Percentiles rank a stretch among this genome's conserved stretches.
Conservation (phyloP, 306 rosid species). For the Pterocarpus santalinus region DNA sequence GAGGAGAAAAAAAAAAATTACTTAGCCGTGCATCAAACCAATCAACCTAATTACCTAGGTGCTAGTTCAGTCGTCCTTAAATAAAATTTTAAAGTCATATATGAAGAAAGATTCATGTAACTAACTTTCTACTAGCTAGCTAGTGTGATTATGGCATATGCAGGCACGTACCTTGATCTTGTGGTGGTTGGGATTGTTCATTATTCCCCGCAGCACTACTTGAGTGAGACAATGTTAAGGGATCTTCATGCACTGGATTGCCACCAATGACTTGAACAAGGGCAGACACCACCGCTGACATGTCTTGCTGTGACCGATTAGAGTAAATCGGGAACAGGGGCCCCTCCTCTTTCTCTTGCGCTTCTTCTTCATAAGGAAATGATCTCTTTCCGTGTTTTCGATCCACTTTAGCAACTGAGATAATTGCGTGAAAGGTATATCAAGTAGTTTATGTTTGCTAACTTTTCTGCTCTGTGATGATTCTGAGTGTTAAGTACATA, state of each 20-base stretch:
- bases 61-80: background rate
- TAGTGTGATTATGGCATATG: background rate
- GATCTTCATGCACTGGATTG: slow-evolving; percentile 34
- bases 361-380: slow-evolving; percentile 59
- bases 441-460: background rate
- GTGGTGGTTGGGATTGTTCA: slow-evolving; percentile 43
- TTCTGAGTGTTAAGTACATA: background rate
- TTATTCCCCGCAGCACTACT: background rate
- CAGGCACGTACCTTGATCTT: slow-evolving; percentile 56
- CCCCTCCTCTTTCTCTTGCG: slow-evolving; percentile 57
- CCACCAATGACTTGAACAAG: slow-evolving; percentile 70
- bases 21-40: slow-evolving; percentile 1
- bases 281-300: slow-evolving; percentile 69
- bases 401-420: slow-evolving; percentile 54
- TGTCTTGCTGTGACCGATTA: slow-evolving; percentile 67
- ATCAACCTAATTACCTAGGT: slow-evolving; percentile 26
- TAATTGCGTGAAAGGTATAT: background rate
- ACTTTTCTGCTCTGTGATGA: background rate
- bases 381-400: slow-evolving; percentile 63
- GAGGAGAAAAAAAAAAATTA: background rate
- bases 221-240: slow-evolving; percentile 29
- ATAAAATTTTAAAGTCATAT: background rate
- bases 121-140: background rate
- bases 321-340: slow-evolving; percentile 66
- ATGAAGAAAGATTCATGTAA: background rate